Base-by-base conservation (phyloP, 768 basidiomycete species). In the Suillus plorans region DNA sequence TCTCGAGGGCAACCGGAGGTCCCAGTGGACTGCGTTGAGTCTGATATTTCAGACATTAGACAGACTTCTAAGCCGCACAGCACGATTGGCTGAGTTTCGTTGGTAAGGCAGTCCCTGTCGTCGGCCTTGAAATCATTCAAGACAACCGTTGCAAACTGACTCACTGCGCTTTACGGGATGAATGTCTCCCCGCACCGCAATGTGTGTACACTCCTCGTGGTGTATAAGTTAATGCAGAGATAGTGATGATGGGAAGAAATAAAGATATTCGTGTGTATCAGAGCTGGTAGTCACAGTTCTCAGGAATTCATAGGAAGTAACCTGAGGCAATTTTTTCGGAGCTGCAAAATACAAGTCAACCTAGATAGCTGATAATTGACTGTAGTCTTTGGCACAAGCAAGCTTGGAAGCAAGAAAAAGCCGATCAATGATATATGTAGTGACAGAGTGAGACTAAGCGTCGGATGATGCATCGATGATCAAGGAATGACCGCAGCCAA, bases 1-100 rank as follows among this genome's bases (percentile, higher is more conserved):
- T 91, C 89, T 66, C 71, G 77, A 52, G 69, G 70, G 41, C 62
- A 49, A 28, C 71, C 71, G 53, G 69, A 64, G 61, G 53, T 28
- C 28, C 39, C 55, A 18, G 25, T 34, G 14, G 45, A 25, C 9
- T 14, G 50, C 52, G 55, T 67, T 64, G 37, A 36, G 34, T 39
- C 31, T 18, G 44, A 39, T 37, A 34, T 49, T 50, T 44, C 41
- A 60, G 62, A 66, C 66, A 66, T 66, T 34, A 18, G 31, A 22
- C 13, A 56, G 47, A 10, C n/a, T n/a, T 20, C 34, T 28, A 41
- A 57, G 41, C 28, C 36, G 14, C 41, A 59, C 49, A 64, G 47
- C 5, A 60, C 58, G n/a, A 62, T n/a, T 56, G 49, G 13, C 22
- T n/a, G 41, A 31, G 55, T 37, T 49, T 44, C 20, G 28, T 28